Evolutionary conservation across 2,329 filamentous ascomycete genomes (phyloP), one percentile per base, ranked within the genome.

Genomic region (Neoascochyta sp.): DNA sequence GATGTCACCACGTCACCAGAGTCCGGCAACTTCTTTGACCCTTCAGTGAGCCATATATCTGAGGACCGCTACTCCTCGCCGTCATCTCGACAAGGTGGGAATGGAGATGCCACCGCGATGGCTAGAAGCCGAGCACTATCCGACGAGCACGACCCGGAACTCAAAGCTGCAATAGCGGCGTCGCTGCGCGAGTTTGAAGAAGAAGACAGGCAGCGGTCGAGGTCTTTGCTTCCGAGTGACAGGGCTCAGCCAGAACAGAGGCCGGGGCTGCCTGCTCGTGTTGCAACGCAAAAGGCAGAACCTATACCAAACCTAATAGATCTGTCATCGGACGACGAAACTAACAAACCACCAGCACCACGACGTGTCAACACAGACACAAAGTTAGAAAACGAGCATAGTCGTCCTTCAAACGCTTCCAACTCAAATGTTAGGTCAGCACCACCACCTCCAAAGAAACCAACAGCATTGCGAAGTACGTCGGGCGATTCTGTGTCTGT

Each of bases 1-100:
- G 92, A 98, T 62, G 86, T 98, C 13, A 98, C 92, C 0, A 98
- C 92, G 0, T 95, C 87, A 0, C 76, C 83, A 0, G 75, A 84
- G 20, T 71, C 70, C 25, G 71, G 78, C 9, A 78, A 77, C 0
- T 96, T 92, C 58, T 95, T 95, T 53, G 86, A 94, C 43, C 73
- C 78, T 9, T 73, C 75, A 0, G 55, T 70, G 16, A 56, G 63
- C 42, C 43, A 60, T 55, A 38, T 54, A 36, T 43, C 55, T 17
- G 54, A 58, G 16, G 54, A 51, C 21, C 47, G 45, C 20, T 52
- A 50, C 16, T 48, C 55, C 22, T 50, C 57, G 14, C 34, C 41
- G 2, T 44, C 45, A 4, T 40, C 55, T 32, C 36, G 49, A 30
- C 40, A 30, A 24, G 36, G 25, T 12, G 36, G 37, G 17, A 27